Evolutionary conservation across 225 moss, liverwort and hornwort genomes (phyloP).

Genomic region (Thuidium tamariscinum): DNA sequence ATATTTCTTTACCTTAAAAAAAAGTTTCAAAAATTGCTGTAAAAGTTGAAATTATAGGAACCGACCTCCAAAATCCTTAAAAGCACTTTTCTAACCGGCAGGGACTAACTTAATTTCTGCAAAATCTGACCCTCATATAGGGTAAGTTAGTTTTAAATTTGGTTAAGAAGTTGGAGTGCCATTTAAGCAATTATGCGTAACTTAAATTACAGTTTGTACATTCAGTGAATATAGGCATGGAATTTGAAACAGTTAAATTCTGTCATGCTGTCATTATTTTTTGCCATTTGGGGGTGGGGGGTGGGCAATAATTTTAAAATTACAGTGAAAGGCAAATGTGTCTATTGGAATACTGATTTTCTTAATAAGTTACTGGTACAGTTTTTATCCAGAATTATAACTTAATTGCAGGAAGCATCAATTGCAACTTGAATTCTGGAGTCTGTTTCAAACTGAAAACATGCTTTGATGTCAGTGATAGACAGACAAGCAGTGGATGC

Average conservation of each 20-base stretch:
- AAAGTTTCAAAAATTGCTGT: background rate
- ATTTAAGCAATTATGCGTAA: too few relatives aligned
- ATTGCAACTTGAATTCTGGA: background rate
- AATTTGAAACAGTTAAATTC: too few relatives aligned
- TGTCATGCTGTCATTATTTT: background rate
- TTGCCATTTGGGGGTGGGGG: background rate
- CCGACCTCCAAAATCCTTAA: fast-evolving
- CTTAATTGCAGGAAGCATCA: background rate
- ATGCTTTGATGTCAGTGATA: background rate
- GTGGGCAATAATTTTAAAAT: background rate
- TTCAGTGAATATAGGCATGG: too few relatives aligned
- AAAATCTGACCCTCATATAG: background rate
- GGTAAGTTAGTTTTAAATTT: too few relatives aligned
- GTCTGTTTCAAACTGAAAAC: background rate
- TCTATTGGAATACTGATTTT: background rate
- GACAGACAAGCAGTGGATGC: background rate
- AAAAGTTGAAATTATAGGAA: background rate
- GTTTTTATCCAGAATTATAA: background rate
- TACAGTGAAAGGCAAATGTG: background rate
- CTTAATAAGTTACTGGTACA: background rate
- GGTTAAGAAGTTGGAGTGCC: too few relatives aligned
- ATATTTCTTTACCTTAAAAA: background rate
- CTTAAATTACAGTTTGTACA: too few relatives aligned
- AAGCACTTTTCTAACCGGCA: background rate
- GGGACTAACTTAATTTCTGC: background rate